phyloP scores from a whole-genome alignment of 345 rosid genomes.

The Eucalyptus regnans region DNA sequence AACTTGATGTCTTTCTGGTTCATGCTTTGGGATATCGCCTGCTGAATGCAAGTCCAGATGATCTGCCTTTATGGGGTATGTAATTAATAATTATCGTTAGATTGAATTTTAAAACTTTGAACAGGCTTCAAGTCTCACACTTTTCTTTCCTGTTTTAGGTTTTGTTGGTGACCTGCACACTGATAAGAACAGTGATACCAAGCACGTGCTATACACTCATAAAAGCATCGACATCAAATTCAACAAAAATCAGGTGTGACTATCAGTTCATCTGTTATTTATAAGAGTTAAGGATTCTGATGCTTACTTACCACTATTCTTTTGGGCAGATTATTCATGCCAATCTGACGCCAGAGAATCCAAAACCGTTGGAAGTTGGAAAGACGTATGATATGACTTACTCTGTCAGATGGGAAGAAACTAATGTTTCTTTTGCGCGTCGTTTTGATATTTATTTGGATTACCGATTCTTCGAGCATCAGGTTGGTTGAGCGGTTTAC shows the following conservation, averaged over 20 bases:
- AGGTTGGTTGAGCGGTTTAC: slow-evolving; percentile 25
- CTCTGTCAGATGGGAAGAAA: slow-evolving; percentile 70
- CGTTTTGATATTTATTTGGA: slow-evolving; percentile 93
- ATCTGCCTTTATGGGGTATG: slow-evolving; percentile 94
- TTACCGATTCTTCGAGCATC: slow-evolving; percentile 93
- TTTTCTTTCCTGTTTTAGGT: slow-evolving; percentile 23
- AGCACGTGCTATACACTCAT: slow-evolving; percentile 72
- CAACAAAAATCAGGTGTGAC: slow-evolving; percentile 78
- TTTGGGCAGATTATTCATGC: slow-evolving; percentile 73
- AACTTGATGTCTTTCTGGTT: background rate
- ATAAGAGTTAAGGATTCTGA: background rate
- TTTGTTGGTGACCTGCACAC: slow-evolving; percentile 80
- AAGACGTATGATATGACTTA: slow-evolving; percentile 64
- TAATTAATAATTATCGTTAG: background rate
- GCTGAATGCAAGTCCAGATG: slow-evolving; percentile 54
- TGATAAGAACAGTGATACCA: slow-evolving; percentile 71
- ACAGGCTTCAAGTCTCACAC: background rate
- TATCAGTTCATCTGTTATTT: background rate
- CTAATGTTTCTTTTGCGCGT: slow-evolving; percentile 64
- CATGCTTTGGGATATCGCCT: background rate
- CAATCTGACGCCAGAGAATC: slow-evolving; percentile 69
- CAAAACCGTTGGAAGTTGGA: slow-evolving; percentile 63
- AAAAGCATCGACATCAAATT: slow-evolving; percentile 50
- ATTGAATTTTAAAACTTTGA: background rate
- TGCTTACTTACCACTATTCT: background rate